These are phyloP conservation scores for Boletus subparvulus DNA, from an alignment of 768 basidiomycete species.

Conservation along the genomic window DNA sequence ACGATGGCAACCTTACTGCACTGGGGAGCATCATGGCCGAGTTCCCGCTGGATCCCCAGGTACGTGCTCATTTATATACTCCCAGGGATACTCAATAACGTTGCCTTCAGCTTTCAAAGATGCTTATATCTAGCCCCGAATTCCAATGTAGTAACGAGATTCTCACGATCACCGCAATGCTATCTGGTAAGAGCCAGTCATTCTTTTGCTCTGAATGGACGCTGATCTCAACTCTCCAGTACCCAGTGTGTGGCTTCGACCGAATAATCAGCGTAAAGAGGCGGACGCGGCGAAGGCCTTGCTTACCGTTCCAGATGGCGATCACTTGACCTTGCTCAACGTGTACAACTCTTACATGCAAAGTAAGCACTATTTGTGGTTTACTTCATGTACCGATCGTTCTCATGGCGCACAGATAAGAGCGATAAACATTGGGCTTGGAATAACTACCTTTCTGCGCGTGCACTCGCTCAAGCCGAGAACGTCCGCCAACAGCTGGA, in stretches of 20 bases:
- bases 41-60: slow-evolving; percentile 98
- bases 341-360: slow-evolving; percentile 90
- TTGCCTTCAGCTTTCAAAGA: slow-evolving; percentile 66
- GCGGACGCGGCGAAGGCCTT: slow-evolving; percentile 90
- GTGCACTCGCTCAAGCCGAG: slow-evolving; percentile 86
- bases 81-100: background rate
- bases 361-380: slow-evolving; percentile 48
- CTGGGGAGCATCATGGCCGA: slow-evolving; percentile 94
- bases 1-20: slow-evolving; percentile 86
- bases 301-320: slow-evolving; percentile 91
- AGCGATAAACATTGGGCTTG: slow-evolving; percentile 88
- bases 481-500: slow-evolving; percentile 89
- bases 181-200: slow-evolving; percentile 64
- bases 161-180: slow-evolving; percentile 92
- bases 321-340: slow-evolving; percentile 92
- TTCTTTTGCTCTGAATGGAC: background rate
- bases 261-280: slow-evolving; percentile 82
- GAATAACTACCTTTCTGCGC: slow-evolving; percentile 81
- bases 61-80: slow-evolving; percentile 28
- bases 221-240: slow-evolving; percentile 33
- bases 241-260: slow-evolving; percentile 93
- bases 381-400: background rate
- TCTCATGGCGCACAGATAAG: slow-evolving; percentile 47
- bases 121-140: slow-evolving; percentile 92
- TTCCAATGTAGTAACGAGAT: slow-evolving; percentile 97